These are phyloP conservation scores for Davidsoniella australis DNA, from an alignment of 2,329 filamentous ascomycete species.

Conservation along the genomic window DNA sequence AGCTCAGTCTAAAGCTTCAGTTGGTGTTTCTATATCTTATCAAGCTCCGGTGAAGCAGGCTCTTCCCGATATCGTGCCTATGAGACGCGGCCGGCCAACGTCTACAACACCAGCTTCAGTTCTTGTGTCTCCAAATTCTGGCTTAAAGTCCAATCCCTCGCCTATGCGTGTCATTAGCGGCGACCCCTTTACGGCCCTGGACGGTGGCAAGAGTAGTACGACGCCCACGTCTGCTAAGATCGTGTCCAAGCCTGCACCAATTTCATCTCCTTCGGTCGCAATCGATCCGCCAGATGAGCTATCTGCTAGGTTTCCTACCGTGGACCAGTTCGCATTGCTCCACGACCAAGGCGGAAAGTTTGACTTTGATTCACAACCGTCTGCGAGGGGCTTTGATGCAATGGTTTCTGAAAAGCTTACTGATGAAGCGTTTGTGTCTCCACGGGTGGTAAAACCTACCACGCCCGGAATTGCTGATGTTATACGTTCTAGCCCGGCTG, in stretches of 20 bases:
- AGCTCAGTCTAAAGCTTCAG: conserved; percentile 35
- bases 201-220: conserved; percentile 34
- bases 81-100: conserved; percentile 63
- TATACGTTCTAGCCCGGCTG: conserved; percentile 11
- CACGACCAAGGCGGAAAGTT: conserved; percentile 75
- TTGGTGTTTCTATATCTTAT: conserved; percentile 71
- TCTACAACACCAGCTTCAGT: conserved; percentile 16
- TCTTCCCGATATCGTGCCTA: conserved; percentile 81
- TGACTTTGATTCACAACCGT: conserved; percentile 51
- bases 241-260: background rate
- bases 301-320: conserved; percentile 67
- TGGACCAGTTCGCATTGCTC: conserved; percentile 83
- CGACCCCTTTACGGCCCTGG: conserved; percentile 84
- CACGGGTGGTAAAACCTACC: conserved; percentile 15
- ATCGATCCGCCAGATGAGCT: conserved; percentile 52
- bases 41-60: conserved; percentile 50
- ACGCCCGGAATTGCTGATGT: conserved; percentile 4
- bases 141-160: conserved; percentile 44
- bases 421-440: conserved; percentile 62
- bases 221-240: background rate
- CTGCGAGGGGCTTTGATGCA: conserved; percentile 40
- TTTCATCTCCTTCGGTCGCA: conserved; percentile 1
- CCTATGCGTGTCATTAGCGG: conserved; percentile 50
- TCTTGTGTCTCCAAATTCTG: conserved; percentile 23
- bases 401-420: conserved; percentile 60